phyloP scores from a whole-genome alignment of 2,329 filamentous ascomycete genomes.

The Neonectria punicea region DNA sequence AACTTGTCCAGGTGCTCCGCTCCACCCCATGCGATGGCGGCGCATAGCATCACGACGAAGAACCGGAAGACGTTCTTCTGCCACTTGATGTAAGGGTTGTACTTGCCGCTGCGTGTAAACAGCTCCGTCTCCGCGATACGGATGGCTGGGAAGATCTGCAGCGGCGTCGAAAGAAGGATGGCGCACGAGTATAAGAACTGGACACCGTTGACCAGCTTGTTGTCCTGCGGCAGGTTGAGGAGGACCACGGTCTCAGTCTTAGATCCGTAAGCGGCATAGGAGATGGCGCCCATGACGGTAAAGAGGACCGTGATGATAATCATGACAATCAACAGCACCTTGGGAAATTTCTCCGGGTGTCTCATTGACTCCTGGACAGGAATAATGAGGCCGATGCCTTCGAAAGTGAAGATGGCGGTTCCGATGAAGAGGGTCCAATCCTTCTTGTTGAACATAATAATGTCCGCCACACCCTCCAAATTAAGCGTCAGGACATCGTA shows the following conservation, averaged over 20 bases:
- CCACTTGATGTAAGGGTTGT: constrained; percentile 99
- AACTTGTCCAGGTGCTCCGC: constrained; percentile 97
- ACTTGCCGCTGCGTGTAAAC: constrained; percentile 94
- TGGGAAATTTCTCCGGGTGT: constrained; percentile 87
- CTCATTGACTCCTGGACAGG: constrained; percentile 98
- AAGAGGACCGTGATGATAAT: constrained; percentile 93
- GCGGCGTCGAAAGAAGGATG: constrained; percentile 93
- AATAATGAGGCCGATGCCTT: constrained; percentile 96
- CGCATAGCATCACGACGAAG: constrained; percentile 87
- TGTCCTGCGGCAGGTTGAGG: constrained; percentile 94
- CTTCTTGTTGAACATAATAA: constrained; percentile 87
- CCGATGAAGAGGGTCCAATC: constrained; percentile 99
- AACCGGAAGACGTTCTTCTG: constrained; percentile 98
- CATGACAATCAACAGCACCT: constrained; percentile 91
- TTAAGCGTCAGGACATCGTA: constrained; percentile 90
- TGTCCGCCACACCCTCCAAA: constrained; percentile 81
- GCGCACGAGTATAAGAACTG: constrained; percentile 98
- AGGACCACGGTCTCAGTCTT: constrained; percentile 96
- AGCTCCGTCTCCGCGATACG: constrained; percentile 95
- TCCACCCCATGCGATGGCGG: constrained; percentile 89
- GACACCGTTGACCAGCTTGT: constrained; percentile 93
- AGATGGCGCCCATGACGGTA: constrained; percentile 88
- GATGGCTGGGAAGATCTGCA: constrained; percentile 98
- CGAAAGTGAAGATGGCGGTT: constrained; percentile 98
- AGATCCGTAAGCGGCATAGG: constrained; percentile 95